A percentile compares a stretch with the other conserved stretches of the same genome.
These are phyloP conservation scores for Fusarium dlaminii DNA, from an alignment of 2,329 filamentous ascomycete genomes.

Conservation along the genomic window DNA sequence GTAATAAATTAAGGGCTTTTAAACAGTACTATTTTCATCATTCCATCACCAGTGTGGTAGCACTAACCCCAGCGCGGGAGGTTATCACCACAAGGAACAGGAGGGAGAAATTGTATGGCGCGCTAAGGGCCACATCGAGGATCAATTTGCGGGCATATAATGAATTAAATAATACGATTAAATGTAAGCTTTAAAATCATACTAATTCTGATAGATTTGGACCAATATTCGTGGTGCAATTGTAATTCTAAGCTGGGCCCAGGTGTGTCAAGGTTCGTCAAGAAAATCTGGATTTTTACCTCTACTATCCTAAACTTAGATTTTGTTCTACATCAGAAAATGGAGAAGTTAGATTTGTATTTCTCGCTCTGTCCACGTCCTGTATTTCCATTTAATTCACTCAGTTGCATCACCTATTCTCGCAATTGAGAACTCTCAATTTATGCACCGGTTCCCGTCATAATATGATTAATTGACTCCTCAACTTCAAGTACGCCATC, in stretches of 20 bases:
- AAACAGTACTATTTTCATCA: not conserved
- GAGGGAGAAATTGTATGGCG: not conserved
- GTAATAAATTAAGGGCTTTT: not conserved
- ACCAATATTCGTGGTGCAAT: no score
- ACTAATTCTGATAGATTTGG: fast-evolving
- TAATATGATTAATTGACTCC: no score
- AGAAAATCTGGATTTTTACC: not conserved
- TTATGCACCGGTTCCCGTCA: no score
- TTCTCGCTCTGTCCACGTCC: not conserved
- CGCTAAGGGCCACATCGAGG: fast-evolving
- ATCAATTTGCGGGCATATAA: fast-evolving
- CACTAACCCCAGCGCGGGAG: fast-evolving
- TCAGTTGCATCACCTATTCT: no score
- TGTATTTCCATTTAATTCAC: no score
- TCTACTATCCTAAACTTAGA: not conserved
- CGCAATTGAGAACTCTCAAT: no score
- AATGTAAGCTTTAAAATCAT: not conserved
- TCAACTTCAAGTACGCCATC: no score
- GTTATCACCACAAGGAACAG: no score
- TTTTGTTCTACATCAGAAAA: not conserved
- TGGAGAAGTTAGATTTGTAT: fast-evolving
- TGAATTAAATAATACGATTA: fast-evolving
- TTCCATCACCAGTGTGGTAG: not conserved
- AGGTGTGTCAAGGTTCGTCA: not conserved
- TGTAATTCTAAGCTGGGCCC: not conserved